Evolutionary conservation across 495 filamentous ascomycete genomes (phyloP).

Genomic region (Neurospora sp.): DNA sequence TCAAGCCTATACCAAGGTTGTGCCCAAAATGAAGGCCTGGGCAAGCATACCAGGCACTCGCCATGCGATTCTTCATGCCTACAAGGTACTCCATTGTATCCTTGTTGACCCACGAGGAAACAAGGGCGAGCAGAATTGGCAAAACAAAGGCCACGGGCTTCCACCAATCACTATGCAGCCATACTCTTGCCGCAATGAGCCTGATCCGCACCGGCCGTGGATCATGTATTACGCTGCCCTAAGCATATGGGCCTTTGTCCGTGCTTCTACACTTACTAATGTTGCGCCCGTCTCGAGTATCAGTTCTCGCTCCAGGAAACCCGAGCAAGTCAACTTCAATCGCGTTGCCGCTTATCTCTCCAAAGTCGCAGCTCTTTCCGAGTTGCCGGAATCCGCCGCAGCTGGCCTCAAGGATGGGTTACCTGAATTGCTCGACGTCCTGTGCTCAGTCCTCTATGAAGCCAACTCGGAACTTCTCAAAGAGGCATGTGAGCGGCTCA

Average conservation of each 20-base stretch:
- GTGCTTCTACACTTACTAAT: slow-evolving; percentile 34
- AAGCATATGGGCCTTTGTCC: slow-evolving; percentile 89
- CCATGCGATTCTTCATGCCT: slow-evolving; percentile 84
- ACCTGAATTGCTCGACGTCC: slow-evolving; percentile 31
- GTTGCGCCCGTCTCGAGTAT: slow-evolving; percentile 19
- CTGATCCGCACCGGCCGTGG: slow-evolving; percentile 87
- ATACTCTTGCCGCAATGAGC: slow-evolving; percentile 80
- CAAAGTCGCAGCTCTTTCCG: slow-evolving; percentile 24
- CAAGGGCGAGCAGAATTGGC: slow-evolving; percentile 22
- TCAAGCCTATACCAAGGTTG: slow-evolving; percentile 66
- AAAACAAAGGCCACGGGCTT: slow-evolving; percentile 12
- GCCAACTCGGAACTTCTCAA: slow-evolving; percentile 35
- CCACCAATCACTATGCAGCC: slow-evolving; percentile 23
- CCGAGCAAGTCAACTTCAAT: slow-evolving; percentile 17
- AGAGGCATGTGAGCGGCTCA: slow-evolving; percentile 32
- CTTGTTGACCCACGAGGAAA: slow-evolving; percentile 44
- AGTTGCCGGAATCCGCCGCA: slow-evolving; percentile 26
- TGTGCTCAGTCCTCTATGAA: slow-evolving; percentile 29
- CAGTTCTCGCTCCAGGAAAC: slow-evolving; percentile 42
- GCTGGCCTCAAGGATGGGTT: slow-evolving; percentile 29
- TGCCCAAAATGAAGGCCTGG: slow-evolving; percentile 76
- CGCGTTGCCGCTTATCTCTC: slow-evolving; percentile 32
- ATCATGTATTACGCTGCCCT: slow-evolving; percentile 88
- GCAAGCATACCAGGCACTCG: slow-evolving; percentile 72
- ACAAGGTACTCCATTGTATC: slow-evolving; percentile 73